A percentile compares a stretch with the other conserved stretches of the same genome.
phyloP scores from a whole-genome alignment of 192 early-diverging fungal genomes.

The Rhizoclosmatium globosum region DNA sequence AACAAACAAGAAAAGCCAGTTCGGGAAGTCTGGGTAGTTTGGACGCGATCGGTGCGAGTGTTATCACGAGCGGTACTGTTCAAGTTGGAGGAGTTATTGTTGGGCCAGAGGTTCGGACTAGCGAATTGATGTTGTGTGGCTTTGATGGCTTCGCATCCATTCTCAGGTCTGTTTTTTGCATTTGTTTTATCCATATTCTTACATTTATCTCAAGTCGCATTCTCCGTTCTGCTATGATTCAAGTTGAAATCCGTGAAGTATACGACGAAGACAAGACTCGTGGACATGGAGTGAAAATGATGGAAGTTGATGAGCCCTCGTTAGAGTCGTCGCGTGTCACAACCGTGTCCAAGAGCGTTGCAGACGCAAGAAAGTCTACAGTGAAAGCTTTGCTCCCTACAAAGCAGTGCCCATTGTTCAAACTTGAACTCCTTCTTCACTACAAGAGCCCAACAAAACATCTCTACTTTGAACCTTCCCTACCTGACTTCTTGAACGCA shows the following conservation, averaged over 20 bases:
- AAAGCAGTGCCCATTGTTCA: slow-evolving; percentile 56
- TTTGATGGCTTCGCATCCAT: slow-evolving; percentile 62
- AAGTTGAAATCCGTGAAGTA: slow-evolving; percentile 28
- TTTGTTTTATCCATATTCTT: slow-evolving; percentile 21
- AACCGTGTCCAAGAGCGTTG: no score
- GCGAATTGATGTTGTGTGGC: slow-evolving; percentile 50
- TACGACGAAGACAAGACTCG: slow-evolving; percentile 29
- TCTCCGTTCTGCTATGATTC: slow-evolving; percentile 11
- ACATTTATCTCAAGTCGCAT: slow-evolving; percentile 11
- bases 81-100: slow-evolving; percentile 65
- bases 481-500: slow-evolving; percentile 55
- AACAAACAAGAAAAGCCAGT: background rate
- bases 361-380: background rate
- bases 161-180: slow-evolving; percentile 13
- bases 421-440: slow-evolving; percentile 56
- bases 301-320: slow-evolving; percentile 12
- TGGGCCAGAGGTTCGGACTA: slow-evolving; percentile 57
- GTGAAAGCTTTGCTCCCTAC: background rate
- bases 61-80: slow-evolving; percentile 21
- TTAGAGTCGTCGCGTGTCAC: no score
- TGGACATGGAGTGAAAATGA: background rate
- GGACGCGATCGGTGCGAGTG: background rate
- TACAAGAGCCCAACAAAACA: slow-evolving; percentile 18
- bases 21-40: background rate
- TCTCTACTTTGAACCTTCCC: slow-evolving; percentile 58